A percentile compares a stretch with the other conserved stretches of the same genome.
Evolutionary conservation across 2,329 filamentous ascomycete genomes (phyloP).

Genomic region (Fusarium zealandicum): DNA sequence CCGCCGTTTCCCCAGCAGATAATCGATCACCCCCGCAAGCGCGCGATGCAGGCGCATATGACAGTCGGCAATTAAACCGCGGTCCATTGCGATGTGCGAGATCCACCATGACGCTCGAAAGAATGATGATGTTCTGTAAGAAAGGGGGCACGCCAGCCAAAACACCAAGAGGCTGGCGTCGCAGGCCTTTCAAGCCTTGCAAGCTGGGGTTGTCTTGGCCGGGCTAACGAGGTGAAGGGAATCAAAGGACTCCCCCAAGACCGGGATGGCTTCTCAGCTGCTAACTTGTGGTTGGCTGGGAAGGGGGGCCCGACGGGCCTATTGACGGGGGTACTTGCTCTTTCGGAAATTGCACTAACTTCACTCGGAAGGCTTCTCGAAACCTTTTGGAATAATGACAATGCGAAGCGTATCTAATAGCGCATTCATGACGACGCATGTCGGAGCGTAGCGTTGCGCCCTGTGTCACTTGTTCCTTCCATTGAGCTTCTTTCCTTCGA

Average conservation of each 20-base stretch:
- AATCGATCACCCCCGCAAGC: constrained; percentile 16
- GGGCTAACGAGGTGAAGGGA: constrained; percentile 5
- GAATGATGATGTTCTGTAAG: constrained; percentile 2
- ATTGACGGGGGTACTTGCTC: constrained; percentile 37
- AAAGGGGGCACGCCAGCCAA: constrained; percentile 24
- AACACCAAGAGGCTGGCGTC: constrained; percentile 17
- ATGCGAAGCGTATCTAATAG: constrained; percentile 30
- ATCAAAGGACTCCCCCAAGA: too few species aligned
- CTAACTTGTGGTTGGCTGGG: constrained; percentile 40
- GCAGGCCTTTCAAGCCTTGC: constrained; percentile 8
- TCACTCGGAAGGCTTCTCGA: constrained; percentile 48
- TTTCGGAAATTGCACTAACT: constrained; percentile 44
- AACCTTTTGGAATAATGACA: constrained; percentile 42
- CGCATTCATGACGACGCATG: constrained; percentile 26
- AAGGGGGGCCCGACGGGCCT: constrained; percentile 26
- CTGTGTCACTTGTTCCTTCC: constrained; percentile 22
- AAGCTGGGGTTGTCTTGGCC: constrained; percentile 1
- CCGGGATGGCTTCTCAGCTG: constrained; percentile 1
- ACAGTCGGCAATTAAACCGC: constrained; percentile 24
- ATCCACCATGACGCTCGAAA: constrained; percentile 32
- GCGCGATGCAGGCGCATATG: constrained; percentile 20
- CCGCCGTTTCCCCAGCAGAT: constrained; percentile 11
- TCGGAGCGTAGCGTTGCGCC: constrained; percentile 34
- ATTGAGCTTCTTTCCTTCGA: constrained; percentile 31
- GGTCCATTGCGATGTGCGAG: background rate